phyloP scores from a whole-genome alignment of 2,329 filamentous ascomycete species.

The Ceratocystis variospora region DNA sequence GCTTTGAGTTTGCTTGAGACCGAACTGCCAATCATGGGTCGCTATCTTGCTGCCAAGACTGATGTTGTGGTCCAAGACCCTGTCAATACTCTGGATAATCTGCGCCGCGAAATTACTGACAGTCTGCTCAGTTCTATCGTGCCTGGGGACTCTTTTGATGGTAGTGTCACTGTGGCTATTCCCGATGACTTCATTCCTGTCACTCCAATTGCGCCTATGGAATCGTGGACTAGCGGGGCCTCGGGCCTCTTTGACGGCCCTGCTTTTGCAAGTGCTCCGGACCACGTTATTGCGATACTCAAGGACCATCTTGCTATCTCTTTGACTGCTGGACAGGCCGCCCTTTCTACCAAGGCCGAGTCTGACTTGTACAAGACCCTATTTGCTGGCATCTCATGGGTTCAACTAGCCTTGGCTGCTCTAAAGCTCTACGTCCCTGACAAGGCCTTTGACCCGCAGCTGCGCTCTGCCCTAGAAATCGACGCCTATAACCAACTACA shows the following conservation, averaged over 20 bases:
- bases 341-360: constrained; percentile 23
- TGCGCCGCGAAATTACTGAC: constrained; percentile 32
- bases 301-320: constrained; percentile 34
- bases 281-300: constrained; percentile 24
- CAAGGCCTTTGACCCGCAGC: constrained; percentile 68
- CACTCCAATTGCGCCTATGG: background rate
- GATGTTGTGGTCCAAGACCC: constrained; percentile 38
- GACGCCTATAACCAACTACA: constrained; percentile 43
- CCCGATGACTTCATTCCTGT: background rate
- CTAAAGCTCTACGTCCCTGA: constrained; percentile 76
- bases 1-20: constrained; percentile 49
- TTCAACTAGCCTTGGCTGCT: constrained; percentile 59
- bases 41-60: constrained; percentile 38
- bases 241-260: background rate
- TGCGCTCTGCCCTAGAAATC: constrained; percentile 51
- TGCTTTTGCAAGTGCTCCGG: constrained; percentile 4
- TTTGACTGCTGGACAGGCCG: constrained; percentile 31
- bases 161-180: background rate
- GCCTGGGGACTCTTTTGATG: background rate
- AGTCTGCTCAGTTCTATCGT: constrained; percentile 5
- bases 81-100: constrained; percentile 33
- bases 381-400: constrained; percentile 48
- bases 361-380: constrained; percentile 23
- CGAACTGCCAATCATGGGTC: constrained; percentile 49
- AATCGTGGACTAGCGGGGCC: constrained; percentile 2